Evolutionary conservation across 768 basidiomycete species (phyloP), one percentile per base, ranked within the genome.

Genomic region (Hygrocybe punicea): DNA sequence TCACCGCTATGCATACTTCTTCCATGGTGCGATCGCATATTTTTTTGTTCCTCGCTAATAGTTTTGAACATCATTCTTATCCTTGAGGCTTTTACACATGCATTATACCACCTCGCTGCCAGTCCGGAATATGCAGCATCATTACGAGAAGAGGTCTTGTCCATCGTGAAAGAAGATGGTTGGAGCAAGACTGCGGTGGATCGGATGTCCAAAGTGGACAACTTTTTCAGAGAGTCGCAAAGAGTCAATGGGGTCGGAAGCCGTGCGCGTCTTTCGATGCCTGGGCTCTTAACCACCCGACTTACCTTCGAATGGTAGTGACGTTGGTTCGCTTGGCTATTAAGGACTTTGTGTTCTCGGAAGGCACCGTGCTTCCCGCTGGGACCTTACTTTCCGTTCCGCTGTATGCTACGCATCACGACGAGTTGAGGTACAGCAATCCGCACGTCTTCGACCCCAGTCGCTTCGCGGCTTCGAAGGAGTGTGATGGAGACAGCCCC

Each of bases 111-210:
- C 34, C 66, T 78, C 5, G 71, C 73, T 0, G 56, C 65, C 4
- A 46, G 63, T 25, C 72, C 75, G 2, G 61, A 72, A 35, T 76
- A 69, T 55, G 56, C 66, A 13, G 49, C 60, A 17, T 63, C 67
- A 4, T 40, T 81, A 14, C 66, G 77, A 2, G 71, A 74, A 25
- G 79, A 80, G 57, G 62, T 78, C 17, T 73, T 74, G 46, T 55
- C 60, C 2, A 64, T 71, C 14, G 34, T 74, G 13, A 47, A 46
- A 1, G 60, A 64, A 16, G 66, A 74, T 23, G 73, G 66, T 19
- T 76, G 73, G 70, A 65, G 60, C 5, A 67, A 71, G 54, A 61
- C 62, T 7, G 65, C 70, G 1, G 60, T 76, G 52, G 58, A 62
- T 14, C 67, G 68, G 52, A 70, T 78, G 67, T 61, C 62, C 64